Base-by-base conservation (phyloP, 2,329 filamentous ascomycete species). In the Aphanocladium album region DNA sequence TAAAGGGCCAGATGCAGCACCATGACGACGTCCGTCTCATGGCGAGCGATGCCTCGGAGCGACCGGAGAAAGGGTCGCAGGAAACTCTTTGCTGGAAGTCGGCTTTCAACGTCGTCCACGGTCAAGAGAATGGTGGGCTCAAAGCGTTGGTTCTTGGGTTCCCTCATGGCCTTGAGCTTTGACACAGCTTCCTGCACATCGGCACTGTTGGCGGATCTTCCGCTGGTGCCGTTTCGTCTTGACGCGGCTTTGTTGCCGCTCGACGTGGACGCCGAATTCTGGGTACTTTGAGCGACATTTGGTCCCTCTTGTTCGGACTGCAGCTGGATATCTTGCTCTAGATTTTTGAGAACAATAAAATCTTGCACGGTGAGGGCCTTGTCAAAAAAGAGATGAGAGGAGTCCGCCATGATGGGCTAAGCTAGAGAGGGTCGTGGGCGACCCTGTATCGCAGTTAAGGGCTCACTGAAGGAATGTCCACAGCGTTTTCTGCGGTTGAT, bases 1-100 rank as follows among this genome's bases (percentile, higher is more conserved):
- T 93, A 93, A 27, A 91, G 74, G 39, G 92, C 70, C 23, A 93
- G 79, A 71, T 93, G 89, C 0, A 88, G 91, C 60, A 93, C 72
- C 80, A 93, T 90, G 51, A 92, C 83, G 19, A 93, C 88, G 70
- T 93, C 90, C 1, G 88, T 89, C 60, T 84, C 80, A 61, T 83
- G 77, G 16, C 89, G 86, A 11, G 89, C 86, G 23, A 87, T 72
- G 2, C 70, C 72, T 46, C 77, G 77, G 1, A 83, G 88, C 68
- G 80, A 74, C 16, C 73, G 71, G 52, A 86, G 75, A 70, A 90
- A 91, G 0, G 86, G 83, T 45, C 79, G 75, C 19, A 90, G 74
- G 2, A 88, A 27, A 63, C 80, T 79, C 45, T 73, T 72, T 68
- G 50, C 83, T 62, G 5, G 76, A 72, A 1, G 69, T 68, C 14